These are phyloP conservation scores for Asterionellopsis glacialis DNA, from an alignment of 108 stramenopile genomes.

Conservation along the genomic window DNA sequence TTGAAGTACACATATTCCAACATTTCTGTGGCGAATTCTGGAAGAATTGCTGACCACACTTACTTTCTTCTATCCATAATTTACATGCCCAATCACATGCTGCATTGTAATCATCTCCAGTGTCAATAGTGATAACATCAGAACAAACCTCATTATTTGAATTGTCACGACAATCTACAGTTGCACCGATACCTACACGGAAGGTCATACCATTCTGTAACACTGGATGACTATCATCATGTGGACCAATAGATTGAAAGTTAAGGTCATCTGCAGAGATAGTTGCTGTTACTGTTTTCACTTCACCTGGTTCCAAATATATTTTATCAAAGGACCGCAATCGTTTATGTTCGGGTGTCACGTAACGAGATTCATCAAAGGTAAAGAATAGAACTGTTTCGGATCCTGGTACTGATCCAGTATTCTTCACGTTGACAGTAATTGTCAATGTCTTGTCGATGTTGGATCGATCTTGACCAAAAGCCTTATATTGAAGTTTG, in stretches of 20 bases:
- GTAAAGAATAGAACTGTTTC: constrained; percentile 43
- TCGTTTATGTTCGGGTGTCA: constrained; percentile 64
- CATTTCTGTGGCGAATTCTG: constrained; percentile 17
- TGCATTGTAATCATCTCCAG: constrained; percentile 26
- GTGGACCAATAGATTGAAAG: constrained; percentile 47
- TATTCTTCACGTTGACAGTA: constrained; percentile 33
- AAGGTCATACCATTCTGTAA: constrained; percentile 33
- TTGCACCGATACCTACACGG: constrained; percentile 40
- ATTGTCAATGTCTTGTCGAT: constrained; percentile 11
- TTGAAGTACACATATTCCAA: constrained; percentile 25
- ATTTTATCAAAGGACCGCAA: constrained; percentile 46
- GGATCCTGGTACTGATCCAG: constrained; percentile 26
- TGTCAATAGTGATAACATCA: constrained; percentile 11
- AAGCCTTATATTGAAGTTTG: constrained; percentile 9
- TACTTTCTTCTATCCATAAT: constrained; percentile 25
- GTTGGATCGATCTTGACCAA: not conserved
- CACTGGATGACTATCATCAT: constrained; percentile 52
- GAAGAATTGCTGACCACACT: constrained; percentile 9
- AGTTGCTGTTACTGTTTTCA: constrained; percentile 11
- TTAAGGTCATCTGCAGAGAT: constrained; percentile 21
- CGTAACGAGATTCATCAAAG: constrained; percentile 49
- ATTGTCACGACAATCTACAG: constrained; percentile 39
- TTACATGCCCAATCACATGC: constrained; percentile 53
- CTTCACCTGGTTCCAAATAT: constrained; percentile 28
- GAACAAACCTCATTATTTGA: constrained; percentile 19